Conservation (phyloP, 768 basidiomycete genomes). For the Daedaleopsis sinensis region DNA sequence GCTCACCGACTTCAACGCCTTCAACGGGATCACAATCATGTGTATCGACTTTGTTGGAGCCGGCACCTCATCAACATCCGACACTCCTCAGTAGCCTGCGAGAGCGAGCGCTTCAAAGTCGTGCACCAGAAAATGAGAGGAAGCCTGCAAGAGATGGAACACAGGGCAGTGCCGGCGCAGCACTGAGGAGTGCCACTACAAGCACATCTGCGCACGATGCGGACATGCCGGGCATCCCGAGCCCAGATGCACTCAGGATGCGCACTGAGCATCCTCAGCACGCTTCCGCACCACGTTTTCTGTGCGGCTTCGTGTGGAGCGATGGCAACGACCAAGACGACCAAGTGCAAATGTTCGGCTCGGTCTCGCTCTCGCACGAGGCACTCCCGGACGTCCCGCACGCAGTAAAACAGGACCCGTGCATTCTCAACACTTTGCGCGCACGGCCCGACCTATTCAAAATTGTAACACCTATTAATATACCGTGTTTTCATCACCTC, state of each 20-base stretch:
- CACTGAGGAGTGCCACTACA: slow-evolving; percentile 22
- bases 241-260: slow-evolving; percentile 4
- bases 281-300: slow-evolving; percentile 4
- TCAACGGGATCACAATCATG: slow-evolving; percentile 11
- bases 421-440: slow-evolving; percentile 27
- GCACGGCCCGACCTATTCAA: slow-evolving; percentile 37
- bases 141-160: slow-evolving; percentile 31
- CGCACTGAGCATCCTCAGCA: background rate
- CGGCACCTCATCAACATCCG: background rate
- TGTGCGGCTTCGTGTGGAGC: slow-evolving; percentile 18
- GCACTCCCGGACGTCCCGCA: slow-evolving; percentile 21
- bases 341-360: slow-evolving; percentile 24
- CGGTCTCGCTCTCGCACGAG: background rate
- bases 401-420: slow-evolving; percentile 14
- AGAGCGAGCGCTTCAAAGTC: background rate
- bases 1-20: slow-evolving; percentile 28
- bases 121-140: background rate
- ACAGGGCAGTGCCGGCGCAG: slow-evolving; percentile 14
- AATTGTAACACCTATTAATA: slow-evolving; percentile 41
- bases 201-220: slow-evolving; percentile 28
- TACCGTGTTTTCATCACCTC: slow-evolving; percentile 32
- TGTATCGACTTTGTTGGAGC: slow-evolving; percentile 4
- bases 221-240: background rate
- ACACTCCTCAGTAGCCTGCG: background rate
- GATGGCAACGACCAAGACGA: slow-evolving; percentile 15